These are phyloP conservation scores for Myxozyma geophila DNA, from an alignment of 805 yeast species.

Conservation along the genomic window DNA sequence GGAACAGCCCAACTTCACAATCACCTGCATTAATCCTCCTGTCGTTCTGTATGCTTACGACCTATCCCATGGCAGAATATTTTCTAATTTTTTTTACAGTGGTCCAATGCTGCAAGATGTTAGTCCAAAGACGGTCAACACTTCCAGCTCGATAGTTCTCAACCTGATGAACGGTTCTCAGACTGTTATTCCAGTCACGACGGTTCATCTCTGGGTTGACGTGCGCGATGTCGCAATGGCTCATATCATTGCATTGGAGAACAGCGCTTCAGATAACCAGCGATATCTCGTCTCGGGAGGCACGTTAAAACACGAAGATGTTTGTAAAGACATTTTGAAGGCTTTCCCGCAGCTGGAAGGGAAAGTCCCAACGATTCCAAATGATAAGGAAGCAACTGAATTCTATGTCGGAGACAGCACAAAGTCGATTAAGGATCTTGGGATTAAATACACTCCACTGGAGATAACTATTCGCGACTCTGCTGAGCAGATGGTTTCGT, in stretches of 20 bases:
- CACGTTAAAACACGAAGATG: constrained; percentile 14
- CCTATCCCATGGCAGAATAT: neutral
- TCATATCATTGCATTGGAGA: constrained; percentile 55
- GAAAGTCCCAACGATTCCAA: constrained; percentile 12
- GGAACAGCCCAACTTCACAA: constrained; percentile 40
- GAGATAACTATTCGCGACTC: constrained; percentile 35
- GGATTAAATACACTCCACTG: constrained; percentile 38
- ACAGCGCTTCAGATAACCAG: constrained; percentile 39
- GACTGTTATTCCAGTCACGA: constrained; percentile 30
- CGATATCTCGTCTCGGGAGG: constrained; percentile 41
- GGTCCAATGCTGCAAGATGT: constrained; percentile 42
- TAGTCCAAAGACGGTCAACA: constrained; percentile 45
- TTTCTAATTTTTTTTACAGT: constrained; percentile 1
- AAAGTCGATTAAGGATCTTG: constrained; percentile 35
- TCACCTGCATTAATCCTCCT: constrained; percentile 42
- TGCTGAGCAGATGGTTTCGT: constrained; percentile 20
- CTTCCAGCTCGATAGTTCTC: constrained; percentile 47
- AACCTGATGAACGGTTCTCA: constrained; percentile 41
- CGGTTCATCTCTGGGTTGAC: constrained; percentile 49
- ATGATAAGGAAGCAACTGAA: constrained; percentile 1
- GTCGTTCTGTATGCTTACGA: constrained; percentile 31
- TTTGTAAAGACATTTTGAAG: constrained; percentile 9
- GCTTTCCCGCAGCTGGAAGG: constrained; percentile 33
- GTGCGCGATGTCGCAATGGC: constrained; percentile 68
- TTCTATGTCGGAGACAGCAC: constrained; percentile 28